A percentile compares a stretch with the other conserved stretches of the same genome.
Conservation (phyloP, 208 protist genomes). For the Balamuthia mandrillaris region DNA sequence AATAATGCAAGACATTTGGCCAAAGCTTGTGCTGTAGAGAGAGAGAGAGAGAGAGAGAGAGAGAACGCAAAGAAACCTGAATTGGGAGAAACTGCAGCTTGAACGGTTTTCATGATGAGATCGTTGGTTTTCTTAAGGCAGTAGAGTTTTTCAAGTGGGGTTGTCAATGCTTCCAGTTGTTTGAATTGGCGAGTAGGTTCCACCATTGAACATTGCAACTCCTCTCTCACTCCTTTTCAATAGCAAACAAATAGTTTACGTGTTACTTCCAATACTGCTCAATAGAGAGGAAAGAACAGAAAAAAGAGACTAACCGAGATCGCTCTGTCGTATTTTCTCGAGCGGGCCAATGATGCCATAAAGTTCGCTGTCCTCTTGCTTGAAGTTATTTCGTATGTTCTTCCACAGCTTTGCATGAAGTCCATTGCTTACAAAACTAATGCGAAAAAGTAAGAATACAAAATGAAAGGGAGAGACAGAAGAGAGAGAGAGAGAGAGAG, state of each 20-base stretch:
- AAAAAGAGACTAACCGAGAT: background rate
- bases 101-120: slow-evolving; percentile 23
- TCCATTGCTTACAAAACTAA: background rate
- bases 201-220: background rate
- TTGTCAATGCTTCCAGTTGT: background rate
- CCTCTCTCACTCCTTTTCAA: background rate
- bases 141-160: slow-evolving; percentile 4
- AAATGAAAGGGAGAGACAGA: background rate
- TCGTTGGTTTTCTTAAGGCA: slow-evolving; percentile 1
- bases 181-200: background rate
- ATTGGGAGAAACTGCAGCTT: background rate
- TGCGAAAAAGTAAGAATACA: background rate
- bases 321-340: background rate
- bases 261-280: too few species aligned
- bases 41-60: too few species aligned
- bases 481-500: too few species aligned
- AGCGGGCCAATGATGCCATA: background rate
- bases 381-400: background rate
- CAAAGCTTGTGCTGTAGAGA: too few species aligned
- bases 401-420: slow-evolving; percentile 6
- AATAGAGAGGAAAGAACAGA: too few species aligned
- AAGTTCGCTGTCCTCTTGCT: slow-evolving; percentile 1
- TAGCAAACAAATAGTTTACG: background rate
- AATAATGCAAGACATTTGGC: too few species aligned
- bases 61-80: background rate